A percentile compares a stretch with the other conserved stretches of the same genome.
Conservation (phyloP, 2,329 filamentous ascomycete genomes). For the Fusarium nurragi region DNA sequence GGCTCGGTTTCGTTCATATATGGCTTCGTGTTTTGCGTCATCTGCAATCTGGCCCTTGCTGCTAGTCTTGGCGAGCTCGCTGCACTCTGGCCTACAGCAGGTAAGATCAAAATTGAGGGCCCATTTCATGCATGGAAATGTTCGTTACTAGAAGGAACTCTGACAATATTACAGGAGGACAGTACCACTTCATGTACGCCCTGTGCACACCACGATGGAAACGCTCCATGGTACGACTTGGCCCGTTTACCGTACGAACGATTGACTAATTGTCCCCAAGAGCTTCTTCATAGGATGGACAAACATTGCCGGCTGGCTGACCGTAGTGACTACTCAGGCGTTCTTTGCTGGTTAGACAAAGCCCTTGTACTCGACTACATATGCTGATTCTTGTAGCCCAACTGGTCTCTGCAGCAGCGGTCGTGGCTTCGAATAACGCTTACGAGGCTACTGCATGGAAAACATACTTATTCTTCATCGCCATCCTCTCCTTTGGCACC, state of each 20-base stretch:
- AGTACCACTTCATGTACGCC: conserved; percentile 58
- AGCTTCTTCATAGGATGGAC: conserved; percentile 56
- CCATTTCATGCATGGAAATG: neutral
- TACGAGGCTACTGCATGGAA: conserved; percentile 52
- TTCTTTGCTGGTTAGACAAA: conserved; percentile 52
- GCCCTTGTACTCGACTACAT: fast-evolving
- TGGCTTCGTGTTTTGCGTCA: conserved; percentile 57
- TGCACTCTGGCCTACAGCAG: conserved; percentile 57
- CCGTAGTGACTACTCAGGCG: conserved; percentile 54
- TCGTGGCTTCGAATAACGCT: conserved; percentile 51
- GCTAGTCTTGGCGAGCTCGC: conserved; percentile 56
- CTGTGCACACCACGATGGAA: conserved; percentile 51
- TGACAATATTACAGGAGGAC: conserved; percentile 40
- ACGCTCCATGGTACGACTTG: conserved; percentile 41
- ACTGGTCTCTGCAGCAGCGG: conserved; percentile 54
- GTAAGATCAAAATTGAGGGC: conserved; percentile 3
- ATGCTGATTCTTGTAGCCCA: conserved; percentile 46
- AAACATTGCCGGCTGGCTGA: conserved; percentile 57
- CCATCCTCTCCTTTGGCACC: conserved; percentile 26
- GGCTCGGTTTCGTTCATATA: conserved; percentile 55
- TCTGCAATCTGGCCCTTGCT: conserved; percentile 55
- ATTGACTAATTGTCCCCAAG: conserved; percentile 30
- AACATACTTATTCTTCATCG: conserved; percentile 56
- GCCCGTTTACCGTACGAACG: fast-evolving
- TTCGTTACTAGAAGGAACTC: fast-evolving